A percentile compares a stretch with the other conserved stretches of the same genome.
phyloP scores from a whole-genome alignment of 1,284 basidiomycete genomes.

The Ceratobasidium sp. region DNA sequence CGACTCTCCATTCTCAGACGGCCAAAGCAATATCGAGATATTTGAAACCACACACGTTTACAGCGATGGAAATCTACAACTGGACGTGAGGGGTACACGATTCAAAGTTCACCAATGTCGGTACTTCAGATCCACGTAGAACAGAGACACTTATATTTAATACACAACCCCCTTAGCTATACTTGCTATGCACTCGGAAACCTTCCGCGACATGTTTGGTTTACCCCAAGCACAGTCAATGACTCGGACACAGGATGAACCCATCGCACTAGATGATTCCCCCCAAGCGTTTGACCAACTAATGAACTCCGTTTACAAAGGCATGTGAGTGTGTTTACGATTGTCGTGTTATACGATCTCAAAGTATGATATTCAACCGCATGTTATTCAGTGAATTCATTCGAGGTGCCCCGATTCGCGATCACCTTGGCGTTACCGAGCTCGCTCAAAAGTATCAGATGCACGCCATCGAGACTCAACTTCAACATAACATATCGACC shows the following conservation, averaged over 20 bases:
- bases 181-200: not conserved
- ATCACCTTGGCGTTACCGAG: not conserved
- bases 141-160: too few relatives aligned
- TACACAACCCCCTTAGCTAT: not conserved
- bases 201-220: not conserved
- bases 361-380: not conserved
- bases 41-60: not conserved
- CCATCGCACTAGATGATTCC: not conserved
- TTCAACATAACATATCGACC: not conserved
- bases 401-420: not conserved
- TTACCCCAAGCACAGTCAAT: not conserved
- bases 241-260: not conserved
- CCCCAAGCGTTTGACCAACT: not conserved
- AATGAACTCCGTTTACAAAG: not conserved
- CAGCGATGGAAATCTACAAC: not conserved
- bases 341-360: not conserved
- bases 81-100: not conserved
- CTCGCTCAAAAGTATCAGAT: constrained; percentile 2
- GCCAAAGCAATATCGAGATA: not conserved
- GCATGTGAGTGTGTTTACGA: not conserved
- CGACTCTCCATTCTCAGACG: too few relatives aligned
- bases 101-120: not conserved
- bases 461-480: not conserved
- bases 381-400: not conserved
- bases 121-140: not conserved